Base-by-base conservation (phyloP, 176 grass and related monocot genomes). In the Guadua angustifolia region DNA sequence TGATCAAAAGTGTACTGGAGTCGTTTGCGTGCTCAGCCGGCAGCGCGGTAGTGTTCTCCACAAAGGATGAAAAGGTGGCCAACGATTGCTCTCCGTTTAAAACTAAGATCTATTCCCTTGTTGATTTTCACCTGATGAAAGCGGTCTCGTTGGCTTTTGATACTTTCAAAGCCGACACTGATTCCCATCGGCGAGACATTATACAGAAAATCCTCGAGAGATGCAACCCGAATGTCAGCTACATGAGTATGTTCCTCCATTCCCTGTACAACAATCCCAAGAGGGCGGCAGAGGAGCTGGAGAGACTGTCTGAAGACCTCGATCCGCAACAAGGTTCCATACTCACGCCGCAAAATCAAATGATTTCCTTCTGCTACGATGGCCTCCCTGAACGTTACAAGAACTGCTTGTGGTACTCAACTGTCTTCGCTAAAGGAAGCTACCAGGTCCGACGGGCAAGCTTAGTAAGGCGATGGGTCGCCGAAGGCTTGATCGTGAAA, bases 391-490 rank as follows among this genome's bases (percentile, higher is more conserved):
- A 15, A 3, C 22, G 0, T 33, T 69, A 78, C 26, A 8, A 86
- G 74, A 47, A 55, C 38, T 80, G 84, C 77, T 72, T 69, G 6
- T 44, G 22, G 43, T 74, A 86, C 59, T 38, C 61, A 4, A 9
- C 46, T 40, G 16, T 11, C 18, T 67, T 79, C 33, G 24, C 61
- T 42, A 16, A 25, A 0, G 62, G 66, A 56, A 32, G 7, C 38
- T 40, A 26, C 5, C 39, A 32, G 10, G 40, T 72, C 5, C 75
- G 38, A 44, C 71, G n/a, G 16, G 40, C 40, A 53, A 79, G 58
- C 7, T 59, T 86, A n/a, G 5, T 61, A 13, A 79, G 74, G 66
- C 58, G 80, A 35, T 83, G 67, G 80, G 56, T 73, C 9, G 49
- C 80, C 10, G 49, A 83, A 73, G 80, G 66, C 8, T 57, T 83